These are phyloP conservation scores for Sporormia fimetaria DNA, from an alignment of 495 filamentous ascomycete genomes.

Conservation along the genomic window DNA sequence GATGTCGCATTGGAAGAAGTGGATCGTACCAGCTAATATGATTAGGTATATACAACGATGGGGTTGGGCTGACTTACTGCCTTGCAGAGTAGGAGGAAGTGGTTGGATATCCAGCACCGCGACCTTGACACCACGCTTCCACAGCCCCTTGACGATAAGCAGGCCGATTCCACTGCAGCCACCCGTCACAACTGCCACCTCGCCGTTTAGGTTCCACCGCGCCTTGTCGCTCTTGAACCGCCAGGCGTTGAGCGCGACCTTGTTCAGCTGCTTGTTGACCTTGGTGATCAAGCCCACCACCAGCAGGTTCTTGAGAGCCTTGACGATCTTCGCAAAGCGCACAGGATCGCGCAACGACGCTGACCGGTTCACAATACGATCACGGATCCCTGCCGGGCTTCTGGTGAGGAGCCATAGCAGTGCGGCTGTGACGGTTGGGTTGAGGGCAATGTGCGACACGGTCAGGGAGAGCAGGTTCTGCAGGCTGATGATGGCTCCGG, in stretches of 20 bases:
- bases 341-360: slow-evolving; percentile 6
- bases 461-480: slow-evolving; percentile 4
- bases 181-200: slow-evolving; percentile 49
- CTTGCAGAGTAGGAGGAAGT: slow-evolving; percentile 12
- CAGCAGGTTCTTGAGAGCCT: slow-evolving; percentile 21
- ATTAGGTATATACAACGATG: not conserved
- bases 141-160: slow-evolving; percentile 38
- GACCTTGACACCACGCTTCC: slow-evolving; percentile 38
- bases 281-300: slow-evolving; percentile 31
- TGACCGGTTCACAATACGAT: slow-evolving; percentile 3
- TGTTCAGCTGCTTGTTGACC: slow-evolving; percentile 35
- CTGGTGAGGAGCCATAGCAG: slow-evolving; percentile 15
- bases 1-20: slow-evolving; percentile 44
- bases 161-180: slow-evolving; percentile 48
- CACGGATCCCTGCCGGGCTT: slow-evolving; percentile 8
- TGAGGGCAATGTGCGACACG: slow-evolving; percentile 8
- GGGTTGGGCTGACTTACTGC: slow-evolving; percentile 5
- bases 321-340: slow-evolving; percentile 7
- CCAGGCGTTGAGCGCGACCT: slow-evolving; percentile 43
- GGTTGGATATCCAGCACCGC: slow-evolving; percentile 32
- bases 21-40: slow-evolving; percentile 18
- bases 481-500: slow-evolving; percentile 1
- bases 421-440: slow-evolving; percentile 16
- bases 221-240: slow-evolving; percentile 27
- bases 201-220: slow-evolving; percentile 33